phyloP scores from a whole-genome alignment of 2,329 filamentous ascomycete genomes.

The Penicillium rolfsii region DNA sequence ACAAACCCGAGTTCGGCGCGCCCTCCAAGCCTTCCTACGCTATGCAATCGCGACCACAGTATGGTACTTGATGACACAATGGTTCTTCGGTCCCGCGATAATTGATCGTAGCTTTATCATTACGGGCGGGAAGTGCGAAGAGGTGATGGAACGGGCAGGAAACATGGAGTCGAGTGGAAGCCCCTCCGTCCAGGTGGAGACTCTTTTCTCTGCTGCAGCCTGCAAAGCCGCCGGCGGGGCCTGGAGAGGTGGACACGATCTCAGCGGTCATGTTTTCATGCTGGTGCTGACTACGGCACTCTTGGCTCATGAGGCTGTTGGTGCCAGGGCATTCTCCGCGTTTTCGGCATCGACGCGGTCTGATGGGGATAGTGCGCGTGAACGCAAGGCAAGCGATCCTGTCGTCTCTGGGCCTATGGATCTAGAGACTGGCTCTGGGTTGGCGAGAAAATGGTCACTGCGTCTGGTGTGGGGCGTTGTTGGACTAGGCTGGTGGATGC shows the following conservation, averaged over 20 bases:
- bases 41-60: conserved; percentile 73
- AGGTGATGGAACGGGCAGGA: conserved; percentile 54
- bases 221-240: conserved; percentile 80
- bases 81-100: conserved; percentile 89
- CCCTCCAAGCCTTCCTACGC: conserved; percentile 65
- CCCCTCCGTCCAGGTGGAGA: conserved; percentile 43
- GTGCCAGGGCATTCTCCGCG: conserved; percentile 47
- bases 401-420: conserved; percentile 26
- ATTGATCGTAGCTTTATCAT: conserved; percentile 89
- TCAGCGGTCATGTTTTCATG: conserved; percentile 93
- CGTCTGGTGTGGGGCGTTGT: conserved; percentile 62
- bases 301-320: conserved; percentile 76
- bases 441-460: conserved; percentile 58
- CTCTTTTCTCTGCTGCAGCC: conserved; percentile 71
- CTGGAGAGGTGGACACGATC: conserved; percentile 95
- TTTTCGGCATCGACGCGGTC: conserved; percentile 2
- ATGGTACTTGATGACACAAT: conserved; percentile 91
- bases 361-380: conserved; percentile 45
- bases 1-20: conserved; percentile 45
- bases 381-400: conserved; percentile 34
- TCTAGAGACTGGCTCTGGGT: conserved; percentile 50
- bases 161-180: conserved; percentile 17
- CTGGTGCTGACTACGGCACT: conserved; percentile 82
- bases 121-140: conserved; percentile 82
- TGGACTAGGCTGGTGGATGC: conserved; percentile 85